These are phyloP conservation scores for Geranium incanum DNA, from an alignment of 441 rosid genomes.

Conservation along the genomic window DNA sequence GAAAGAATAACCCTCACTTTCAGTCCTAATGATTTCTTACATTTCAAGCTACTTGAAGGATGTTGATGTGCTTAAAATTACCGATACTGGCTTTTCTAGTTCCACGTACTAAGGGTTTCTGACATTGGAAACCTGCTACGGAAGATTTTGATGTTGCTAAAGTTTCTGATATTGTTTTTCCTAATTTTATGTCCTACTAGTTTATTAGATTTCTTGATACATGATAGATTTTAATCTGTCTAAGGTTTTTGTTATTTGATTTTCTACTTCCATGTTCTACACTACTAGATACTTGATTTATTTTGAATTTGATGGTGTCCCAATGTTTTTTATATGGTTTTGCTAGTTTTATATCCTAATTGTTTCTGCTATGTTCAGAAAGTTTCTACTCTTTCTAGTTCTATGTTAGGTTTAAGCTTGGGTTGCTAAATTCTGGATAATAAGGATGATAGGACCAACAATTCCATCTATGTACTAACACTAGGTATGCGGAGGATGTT, in stretches of 20 bases:
- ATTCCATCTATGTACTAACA: slow-evolving; percentile 1
- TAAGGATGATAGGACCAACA: not conserved
- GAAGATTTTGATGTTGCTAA: not conserved
- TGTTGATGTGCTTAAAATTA: not conserved
- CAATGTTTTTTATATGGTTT: not conserved
- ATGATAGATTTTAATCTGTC: no score
- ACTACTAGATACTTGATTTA: no score
- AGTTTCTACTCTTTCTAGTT: not conserved
- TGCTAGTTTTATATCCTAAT: not conserved
- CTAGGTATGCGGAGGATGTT: not conserved
- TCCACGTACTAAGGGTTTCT: not conserved
- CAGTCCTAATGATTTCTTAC: no score
- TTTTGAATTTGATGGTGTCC: no score
- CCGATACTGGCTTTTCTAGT: not conserved
- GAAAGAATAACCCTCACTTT: no score
- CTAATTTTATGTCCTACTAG: not conserved
- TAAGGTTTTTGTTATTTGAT: no score
- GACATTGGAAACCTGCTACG: not conserved
- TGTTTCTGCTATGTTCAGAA: not conserved
- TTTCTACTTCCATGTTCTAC: no score
- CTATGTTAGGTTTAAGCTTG: not conserved
- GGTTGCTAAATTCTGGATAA: slow-evolving; percentile 2
- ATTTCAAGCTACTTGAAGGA: not conserved
- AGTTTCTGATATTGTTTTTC: not conserved
- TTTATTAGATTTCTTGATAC: no score